Evolutionary conservation across 495 filamentous ascomycete genomes (phyloP), one percentile per base, ranked within the genome.

Genomic region (Hypoxylon trugodes): DNA sequence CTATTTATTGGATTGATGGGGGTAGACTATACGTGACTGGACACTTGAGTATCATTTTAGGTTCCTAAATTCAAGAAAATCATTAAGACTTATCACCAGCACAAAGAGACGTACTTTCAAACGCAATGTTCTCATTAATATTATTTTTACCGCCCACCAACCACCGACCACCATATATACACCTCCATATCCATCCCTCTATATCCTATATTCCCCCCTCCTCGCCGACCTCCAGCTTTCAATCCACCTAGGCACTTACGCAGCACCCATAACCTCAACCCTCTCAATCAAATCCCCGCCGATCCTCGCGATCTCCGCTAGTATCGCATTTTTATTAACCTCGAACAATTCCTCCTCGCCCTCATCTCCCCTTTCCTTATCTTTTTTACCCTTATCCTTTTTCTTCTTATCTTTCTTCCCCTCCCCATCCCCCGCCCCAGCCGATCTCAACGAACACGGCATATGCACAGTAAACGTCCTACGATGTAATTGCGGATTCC

Each of bases 291-390:
- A 48, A 48, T 88, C 85, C 5, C 82, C 86, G 9, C 87, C 89
- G 28, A 91, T 72, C 57, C 87, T 79, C 18, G 80, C 81, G 71
- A 98, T 96, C 76, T 98, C 96, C 10, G 87, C 85, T 52, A 97
- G 66, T 6, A 96, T 90, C 1, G 84, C 89, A 33, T 78, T 74
- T 62, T 82, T 87, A 60, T 98, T 96, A 22, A 96, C 79, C 32
- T 79, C 77, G 13, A 90, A 86, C 15, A 75, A 40, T 3, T 74
- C 71, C 0, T 32, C 60, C 15, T 72, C 69, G 18, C 13, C 59
- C 6, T 57, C 33, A 8, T 70, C 55, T 13, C 45, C 59, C 15
- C 68, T 61, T 35, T 59, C 32, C 58, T 50, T 62, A 32, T 48
- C 51, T 24, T n/a, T n/a, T n/a, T n/a, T n/a, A n/a, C 53, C 55